These are phyloP conservation scores for Aspergillus ochraceus DNA, from an alignment of 2,329 filamentous ascomycete species.

Conservation along the genomic window DNA sequence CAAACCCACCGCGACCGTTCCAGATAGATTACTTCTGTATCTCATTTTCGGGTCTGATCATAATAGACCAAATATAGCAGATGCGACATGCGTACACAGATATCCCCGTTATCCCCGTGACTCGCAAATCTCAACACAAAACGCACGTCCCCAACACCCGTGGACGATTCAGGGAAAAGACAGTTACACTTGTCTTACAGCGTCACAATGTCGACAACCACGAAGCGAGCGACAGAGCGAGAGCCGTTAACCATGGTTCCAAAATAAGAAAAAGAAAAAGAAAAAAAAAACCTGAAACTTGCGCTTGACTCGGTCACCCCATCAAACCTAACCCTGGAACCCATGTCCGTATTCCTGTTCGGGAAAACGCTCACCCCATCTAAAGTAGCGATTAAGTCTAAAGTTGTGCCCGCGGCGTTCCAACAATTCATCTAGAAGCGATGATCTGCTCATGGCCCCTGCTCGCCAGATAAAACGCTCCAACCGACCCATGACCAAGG, in stretches of 20 bases:
- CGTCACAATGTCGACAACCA: not conserved
- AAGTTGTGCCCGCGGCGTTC: too few species aligned
- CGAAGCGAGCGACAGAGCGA: not conserved
- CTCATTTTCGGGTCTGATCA: not conserved
- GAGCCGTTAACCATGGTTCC: not conserved
- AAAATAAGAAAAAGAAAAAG: not conserved
- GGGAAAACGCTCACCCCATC: conserved; percentile 5
- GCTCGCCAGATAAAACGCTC: conserved; percentile 10
- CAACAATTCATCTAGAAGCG: not conserved
- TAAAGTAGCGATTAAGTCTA: not conserved
- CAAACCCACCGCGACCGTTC: not conserved
- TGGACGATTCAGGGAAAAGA: not conserved
- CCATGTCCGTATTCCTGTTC: not conserved
- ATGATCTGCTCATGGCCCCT: conserved; percentile 12
- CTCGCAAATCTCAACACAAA: not conserved
- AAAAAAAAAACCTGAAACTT: not conserved
- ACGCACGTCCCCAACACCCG: not conserved
- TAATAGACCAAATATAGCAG: not conserved
- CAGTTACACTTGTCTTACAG: not conserved
- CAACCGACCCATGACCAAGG: conserved; percentile 14
- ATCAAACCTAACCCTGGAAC: not conserved
- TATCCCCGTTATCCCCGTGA: not conserved
- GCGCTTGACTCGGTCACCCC: not conserved
- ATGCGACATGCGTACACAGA: not conserved
- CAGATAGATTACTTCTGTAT: not conserved